These are phyloP conservation scores for Penicillium sp. DNA, from an alignment of 2,329 filamentous ascomycete species.

Conservation along the genomic window DNA sequence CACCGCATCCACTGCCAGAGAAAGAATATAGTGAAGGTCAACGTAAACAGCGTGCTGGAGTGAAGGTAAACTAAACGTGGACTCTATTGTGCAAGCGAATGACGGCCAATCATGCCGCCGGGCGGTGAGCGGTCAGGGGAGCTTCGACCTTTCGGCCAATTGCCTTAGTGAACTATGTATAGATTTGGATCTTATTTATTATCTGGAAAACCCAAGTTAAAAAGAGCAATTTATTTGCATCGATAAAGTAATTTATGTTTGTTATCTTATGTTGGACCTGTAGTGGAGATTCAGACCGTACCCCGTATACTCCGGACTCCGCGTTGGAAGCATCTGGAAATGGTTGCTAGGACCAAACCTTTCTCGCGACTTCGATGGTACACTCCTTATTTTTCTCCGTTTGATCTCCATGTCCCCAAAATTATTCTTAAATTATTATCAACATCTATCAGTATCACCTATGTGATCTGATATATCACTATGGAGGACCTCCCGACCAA, in stretches of 20 bases:
- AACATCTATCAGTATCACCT: background rate
- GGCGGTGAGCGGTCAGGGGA: slow-evolving; percentile 34
- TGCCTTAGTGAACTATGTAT: background rate
- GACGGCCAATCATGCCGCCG: slow-evolving; percentile 33
- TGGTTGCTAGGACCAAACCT: slow-evolving; percentile 7
- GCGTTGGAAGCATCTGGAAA: slow-evolving; percentile 29
- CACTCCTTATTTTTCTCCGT: background rate
- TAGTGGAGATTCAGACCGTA: slow-evolving; percentile 10
- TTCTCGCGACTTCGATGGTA: background rate
- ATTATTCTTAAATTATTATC: background rate
- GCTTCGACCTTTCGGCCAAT: background rate
- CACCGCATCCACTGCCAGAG: slow-evolving; percentile 37
- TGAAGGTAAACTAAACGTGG: slow-evolving; percentile 41
- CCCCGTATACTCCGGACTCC: slow-evolving; percentile 8
- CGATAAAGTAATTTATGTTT: no score
- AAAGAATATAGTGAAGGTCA: slow-evolving; percentile 20
- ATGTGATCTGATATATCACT: background rate
- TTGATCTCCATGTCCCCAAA: background rate
- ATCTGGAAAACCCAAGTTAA: no score
- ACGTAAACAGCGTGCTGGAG: slow-evolving; percentile 23
- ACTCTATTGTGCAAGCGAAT: slow-evolving; percentile 44
- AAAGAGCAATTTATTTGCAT: no score
- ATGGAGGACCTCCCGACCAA: background rate
- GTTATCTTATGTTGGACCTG: no score
- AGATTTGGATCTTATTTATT: background rate